Base-by-base conservation (phyloP, 2,329 filamentous ascomycete species). In the Aspergillus hiratsukae region DNA sequence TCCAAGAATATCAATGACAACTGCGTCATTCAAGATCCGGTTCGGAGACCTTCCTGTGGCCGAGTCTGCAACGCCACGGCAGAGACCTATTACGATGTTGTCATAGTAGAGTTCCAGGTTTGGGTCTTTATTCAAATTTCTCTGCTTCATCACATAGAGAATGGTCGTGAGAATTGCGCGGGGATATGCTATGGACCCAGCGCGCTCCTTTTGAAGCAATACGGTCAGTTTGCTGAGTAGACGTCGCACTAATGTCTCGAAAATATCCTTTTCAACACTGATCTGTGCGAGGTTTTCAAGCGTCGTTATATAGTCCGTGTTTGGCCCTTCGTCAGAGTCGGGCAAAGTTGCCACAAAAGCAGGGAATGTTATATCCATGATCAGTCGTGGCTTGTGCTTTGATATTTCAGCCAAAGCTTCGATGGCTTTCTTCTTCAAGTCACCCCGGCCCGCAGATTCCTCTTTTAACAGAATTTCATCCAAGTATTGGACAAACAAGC, bases 281-380 rank as follows among this genome's bases (percentile, higher is more conserved):
- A 89, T 80, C 62, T 86, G 83, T 2, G 86, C 85, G 57, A 89
- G 80, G 0, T 79, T 84, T 64, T 87, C 85, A 25, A 89, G 72
- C 0, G 84, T 82, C 4, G 79, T 72, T n/a, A 80, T 64, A 63
- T 86, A 86, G 5, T 70, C 68, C 6, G 64, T 65, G 9, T 76
- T 70, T 3, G 73, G 72, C 19, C 79, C 77, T n/a, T 74, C 71
- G 55, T 81, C 81, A 1, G 73, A 75, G 58, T 86, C 85, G 1
- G 86, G 86, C 3, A 89, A 71, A 41, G 82, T 81, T 3, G 85
- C 84, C 70, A 88, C 80, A 66, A 88, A 87, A 4, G 83, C 82
- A 27, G 86, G 86, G 63, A 88, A 84, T 0, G 85, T 84, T 55
- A 85, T 84, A 49, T 86, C 81, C 64, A 86, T 81, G 28, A 88